Base-by-base conservation (phyloP, 805 yeast genomes). In the Candida ponderosae region DNA sequence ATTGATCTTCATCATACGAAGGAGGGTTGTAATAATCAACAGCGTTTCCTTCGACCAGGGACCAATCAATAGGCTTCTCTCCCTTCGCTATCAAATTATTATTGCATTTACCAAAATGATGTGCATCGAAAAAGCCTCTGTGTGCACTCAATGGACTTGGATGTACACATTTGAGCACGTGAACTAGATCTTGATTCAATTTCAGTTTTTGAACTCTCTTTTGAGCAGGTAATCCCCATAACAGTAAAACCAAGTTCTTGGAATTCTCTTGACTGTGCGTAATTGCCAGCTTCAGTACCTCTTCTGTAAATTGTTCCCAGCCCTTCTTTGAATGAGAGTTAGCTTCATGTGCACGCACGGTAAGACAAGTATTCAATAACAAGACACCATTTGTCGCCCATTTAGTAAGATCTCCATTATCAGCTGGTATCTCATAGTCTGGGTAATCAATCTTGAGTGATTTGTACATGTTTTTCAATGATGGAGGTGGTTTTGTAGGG, bases 121-220 rank as follows among this genome's bases (percentile, higher is more conserved):
- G 62, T 47, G 82, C 77, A 3, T 79, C 79, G 48, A 90, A 89
- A 57, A 83, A 93, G 2, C 93, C 96, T 31, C 94, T 64, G 16
- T 81, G 70, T 0, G 98, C 98, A 43, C 95, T 83, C 35, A 93
- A 62, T 1, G 99, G 99, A 20, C 95, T 83, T 1, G 99, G 99
- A 59, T 93, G 99, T 0, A 88, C 97, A 0, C 87, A 69, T 43
- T 71, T 72, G 20, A 93, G 60, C 0, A 85, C 74, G 31, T 71
- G 49, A 39, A 77, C 69, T 29, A 63, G 57, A 4, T 57, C 38
- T 37, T 48, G 38, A 31, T 60, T 50, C 35, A 57, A 20, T 29
- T 54, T 48, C 44, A 60, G 42, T 45, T 47, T 45, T 34, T 48
- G 37, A 2, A 60, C 54, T 35, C 67, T 54, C 26, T 55, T 63